Base-by-base conservation (phyloP, 176 grass and related monocot genomes). In the Lolium rigidum region DNA sequence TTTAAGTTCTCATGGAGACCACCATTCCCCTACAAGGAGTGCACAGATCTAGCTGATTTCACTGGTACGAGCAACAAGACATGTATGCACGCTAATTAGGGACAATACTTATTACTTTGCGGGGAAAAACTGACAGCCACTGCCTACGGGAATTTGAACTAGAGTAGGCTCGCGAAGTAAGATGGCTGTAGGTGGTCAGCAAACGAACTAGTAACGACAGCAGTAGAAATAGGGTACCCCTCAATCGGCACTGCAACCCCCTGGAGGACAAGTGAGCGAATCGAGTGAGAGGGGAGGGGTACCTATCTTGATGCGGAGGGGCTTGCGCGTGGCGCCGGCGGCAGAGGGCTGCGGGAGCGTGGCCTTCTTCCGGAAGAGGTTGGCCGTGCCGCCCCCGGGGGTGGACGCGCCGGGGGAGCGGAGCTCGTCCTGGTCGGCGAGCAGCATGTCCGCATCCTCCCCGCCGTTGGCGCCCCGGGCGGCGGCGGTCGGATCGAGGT, bases 281-380 rank as follows among this genome's bases (percentile, higher is more conserved):
- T 74, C 66, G 9, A 35, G 65, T 71, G 6, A 20, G 49, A 44
- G 39, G 18, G 31, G 47, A 61, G 14, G 17, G 50, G 26, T 77
- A 93, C 97, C 94, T 93, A 96, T 91, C 77, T 99, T 99, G 86
- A 99, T 99, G 74, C 91, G 90, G 76, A 99, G 86, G 76, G 95
- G 90, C 90, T 99, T 99, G 82, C 91, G 95, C 63, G 89, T 4
- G 76, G 89, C 63, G 25, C 51, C 67, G 7, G 94, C 16, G 58
- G 81, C 70, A 16, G 89, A 75, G 3, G 97, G 97, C 85, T 99
- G 92, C 3, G 94, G 97, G 28, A 93, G 94, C 15, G 88, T 99
- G 59, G 97, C 92, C 88, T 99, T 99, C 84, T 99, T 99, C 16
- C 92, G 88, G 69, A 94, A 99, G 3, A 99, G 89, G 86, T 99